Percentiles rank a stretch among this genome's conserved stretches.
Evolutionary conservation across 2,329 filamentous ascomycete genomes (phyloP).

Genomic region (Xylariaceae sp.): DNA sequence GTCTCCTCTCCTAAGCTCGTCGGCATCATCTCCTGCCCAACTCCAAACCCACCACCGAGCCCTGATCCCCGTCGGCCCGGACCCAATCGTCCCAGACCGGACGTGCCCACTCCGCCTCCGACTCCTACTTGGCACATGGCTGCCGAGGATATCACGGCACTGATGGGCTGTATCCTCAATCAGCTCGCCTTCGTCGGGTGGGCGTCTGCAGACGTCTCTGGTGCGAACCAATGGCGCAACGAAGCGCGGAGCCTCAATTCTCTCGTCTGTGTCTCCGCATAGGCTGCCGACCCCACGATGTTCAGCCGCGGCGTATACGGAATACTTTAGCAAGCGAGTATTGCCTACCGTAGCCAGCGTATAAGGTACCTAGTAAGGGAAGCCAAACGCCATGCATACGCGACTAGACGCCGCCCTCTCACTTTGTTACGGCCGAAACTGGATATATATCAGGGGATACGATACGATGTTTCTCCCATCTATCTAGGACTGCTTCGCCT

Average conservation of each 20-base stretch:
- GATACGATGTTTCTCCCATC: no score
- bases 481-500: background rate
- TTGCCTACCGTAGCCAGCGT: background rate
- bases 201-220: background rate
- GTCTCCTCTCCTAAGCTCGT: slow-evolving; percentile 10
- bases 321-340: no score
- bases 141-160: background rate
- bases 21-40: slow-evolving; percentile 16
- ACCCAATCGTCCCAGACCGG: slow-evolving; percentile 24
- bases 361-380: no score
- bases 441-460: no score
- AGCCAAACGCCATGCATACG: no score
- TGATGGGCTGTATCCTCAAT: background rate
- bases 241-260: background rate
- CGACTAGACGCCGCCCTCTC: no score
- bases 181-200: slow-evolving; percentile 1
- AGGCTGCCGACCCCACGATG: background rate
- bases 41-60: slow-evolving; percentile 27
- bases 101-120: slow-evolving; percentile 29
- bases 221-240: background rate
- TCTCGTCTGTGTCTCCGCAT: background rate
- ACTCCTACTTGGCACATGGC: slow-evolving; percentile 22
- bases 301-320: background rate
- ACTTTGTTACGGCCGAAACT: background rate
- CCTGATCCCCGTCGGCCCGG: slow-evolving; percentile 23